Evolutionary conservation across 805 yeast species (phyloP).

Genomic region (Starmerella asiatica): DNA sequence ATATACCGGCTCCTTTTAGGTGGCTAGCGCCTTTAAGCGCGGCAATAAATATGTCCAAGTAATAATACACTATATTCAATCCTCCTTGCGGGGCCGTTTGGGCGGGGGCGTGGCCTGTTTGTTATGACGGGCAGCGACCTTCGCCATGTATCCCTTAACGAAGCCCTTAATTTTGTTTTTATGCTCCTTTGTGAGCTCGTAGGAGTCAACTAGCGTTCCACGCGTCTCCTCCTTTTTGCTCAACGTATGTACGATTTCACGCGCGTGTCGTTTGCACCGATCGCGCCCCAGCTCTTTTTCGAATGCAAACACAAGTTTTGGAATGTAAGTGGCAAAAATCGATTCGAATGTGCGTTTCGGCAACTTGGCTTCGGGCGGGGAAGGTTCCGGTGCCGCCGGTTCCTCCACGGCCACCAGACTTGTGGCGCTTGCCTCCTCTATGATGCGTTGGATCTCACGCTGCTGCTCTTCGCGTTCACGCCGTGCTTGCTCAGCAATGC

Average conservation of each 20-base stretch:
- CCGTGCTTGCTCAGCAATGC: constrained; percentile 8
- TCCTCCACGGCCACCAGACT: constrained; percentile 1
- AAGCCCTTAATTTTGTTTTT: constrained; percentile 56
- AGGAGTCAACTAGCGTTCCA: constrained; percentile 26
- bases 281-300: constrained; percentile 58
- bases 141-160: constrained; percentile 29
- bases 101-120: background rate
- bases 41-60: too few species aligned
- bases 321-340: constrained; percentile 59
- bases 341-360: constrained; percentile 1
- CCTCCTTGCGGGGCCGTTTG: background rate
- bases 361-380: constrained; percentile 4
- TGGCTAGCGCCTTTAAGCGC: too few species aligned
- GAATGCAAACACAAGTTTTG: constrained; percentile 59
- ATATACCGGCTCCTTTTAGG: too few species aligned
- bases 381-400: background rate
- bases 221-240: constrained; percentile 44
- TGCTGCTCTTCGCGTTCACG: constrained; percentile 24
- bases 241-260: constrained; percentile 57
- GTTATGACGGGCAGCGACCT: constrained; percentile 17
- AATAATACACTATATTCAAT: too few species aligned
- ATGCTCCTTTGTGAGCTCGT: constrained; percentile 49
- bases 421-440: constrained; percentile 16
- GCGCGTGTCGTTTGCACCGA: constrained; percentile 59
- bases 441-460: constrained; percentile 26